Evolutionary conservation across 179 eudicot species (phyloP).

Genomic region (Silene noctiflora): DNA sequence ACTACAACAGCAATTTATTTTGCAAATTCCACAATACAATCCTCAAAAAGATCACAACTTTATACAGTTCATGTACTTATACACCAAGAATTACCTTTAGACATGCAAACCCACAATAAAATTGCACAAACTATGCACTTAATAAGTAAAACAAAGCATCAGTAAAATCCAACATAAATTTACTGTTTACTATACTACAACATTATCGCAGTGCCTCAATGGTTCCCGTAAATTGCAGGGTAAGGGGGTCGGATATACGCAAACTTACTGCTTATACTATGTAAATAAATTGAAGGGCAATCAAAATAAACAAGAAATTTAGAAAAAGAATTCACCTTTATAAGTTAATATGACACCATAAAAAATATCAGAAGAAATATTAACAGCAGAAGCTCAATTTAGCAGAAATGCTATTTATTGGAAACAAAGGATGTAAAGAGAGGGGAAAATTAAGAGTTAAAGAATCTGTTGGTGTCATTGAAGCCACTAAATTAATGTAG

Average conservation of each 20-base stretch:
- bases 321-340: background rate
- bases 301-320: background rate
- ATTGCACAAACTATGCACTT: background rate
- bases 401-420: background rate
- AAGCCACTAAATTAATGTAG: constrained; percentile 25
- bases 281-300: background rate
- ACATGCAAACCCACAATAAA: background rate
- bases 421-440: background rate
- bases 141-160: too few relatives aligned
- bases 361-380: constrained; percentile 13
- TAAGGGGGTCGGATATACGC: too few relatives aligned
- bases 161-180: too few relatives aligned
- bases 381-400: background rate
- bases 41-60: constrained; percentile 9
- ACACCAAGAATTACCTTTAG: background rate
- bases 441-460: background rate
- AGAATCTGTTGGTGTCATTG: constrained; percentile 20
- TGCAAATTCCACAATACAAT: background rate
- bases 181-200: too few relatives aligned
- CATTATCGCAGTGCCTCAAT: too few relatives aligned
- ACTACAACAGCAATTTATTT: too few relatives aligned
- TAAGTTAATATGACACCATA: background rate
- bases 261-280: too few relatives aligned
- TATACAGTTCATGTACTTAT: background rate
- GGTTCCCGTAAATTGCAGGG: too few relatives aligned